Percentiles rank a stretch among this genome's conserved stretches.
phyloP scores from a whole-genome alignment of 108 stramenopile genomes.

The Skeletonema potamos region DNA sequence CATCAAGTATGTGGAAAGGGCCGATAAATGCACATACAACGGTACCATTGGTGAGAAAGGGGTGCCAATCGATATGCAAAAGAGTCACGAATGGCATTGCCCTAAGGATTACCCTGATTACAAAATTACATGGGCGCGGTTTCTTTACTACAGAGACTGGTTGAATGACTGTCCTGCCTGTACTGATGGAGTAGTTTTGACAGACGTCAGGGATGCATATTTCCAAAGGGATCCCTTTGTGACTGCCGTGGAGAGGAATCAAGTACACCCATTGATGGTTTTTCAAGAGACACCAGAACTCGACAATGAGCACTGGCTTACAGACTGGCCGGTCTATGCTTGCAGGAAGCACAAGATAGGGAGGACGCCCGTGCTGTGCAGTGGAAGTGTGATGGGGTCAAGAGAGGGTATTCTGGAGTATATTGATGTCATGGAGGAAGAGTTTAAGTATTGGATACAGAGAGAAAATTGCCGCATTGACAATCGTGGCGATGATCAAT shows the following conservation, averaged over 20 bases:
- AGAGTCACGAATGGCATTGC: conserved; percentile 5
- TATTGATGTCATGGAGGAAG: conserved; percentile 60
- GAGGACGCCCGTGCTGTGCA: conserved; percentile 61
- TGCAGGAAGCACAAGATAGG: conserved; percentile 28
- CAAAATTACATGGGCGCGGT: conserved; percentile 69
- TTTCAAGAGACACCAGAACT: conserved; percentile 58
- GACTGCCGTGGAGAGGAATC: conserved; percentile 42
- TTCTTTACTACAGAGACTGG: conserved; percentile 63
- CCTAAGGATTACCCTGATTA: conserved; percentile 36
- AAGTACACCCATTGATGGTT: conserved; percentile 47
- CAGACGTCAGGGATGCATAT: conserved; percentile 66
- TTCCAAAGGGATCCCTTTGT: conserved; percentile 80
- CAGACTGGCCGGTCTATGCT: conserved; percentile 12
- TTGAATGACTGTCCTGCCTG: conserved; percentile 61
- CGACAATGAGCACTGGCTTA: conserved; percentile 66
- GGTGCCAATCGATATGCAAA: not conserved
- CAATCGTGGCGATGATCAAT: conserved; percentile 63
- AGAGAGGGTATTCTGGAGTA: conserved; percentile 70
- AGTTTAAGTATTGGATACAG: conserved; percentile 65
- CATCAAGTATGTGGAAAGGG: conserved; percentile 22
- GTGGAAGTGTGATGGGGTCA: conserved; percentile 74
- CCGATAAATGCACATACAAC: conserved; percentile 32
- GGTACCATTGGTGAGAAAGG: conserved; percentile 5
- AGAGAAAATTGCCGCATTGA: conserved; percentile 51
- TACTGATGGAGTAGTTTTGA: conserved; percentile 72